Base-by-base conservation (phyloP, 176 grass and related monocot species). In the Chloris gayana region DNA sequence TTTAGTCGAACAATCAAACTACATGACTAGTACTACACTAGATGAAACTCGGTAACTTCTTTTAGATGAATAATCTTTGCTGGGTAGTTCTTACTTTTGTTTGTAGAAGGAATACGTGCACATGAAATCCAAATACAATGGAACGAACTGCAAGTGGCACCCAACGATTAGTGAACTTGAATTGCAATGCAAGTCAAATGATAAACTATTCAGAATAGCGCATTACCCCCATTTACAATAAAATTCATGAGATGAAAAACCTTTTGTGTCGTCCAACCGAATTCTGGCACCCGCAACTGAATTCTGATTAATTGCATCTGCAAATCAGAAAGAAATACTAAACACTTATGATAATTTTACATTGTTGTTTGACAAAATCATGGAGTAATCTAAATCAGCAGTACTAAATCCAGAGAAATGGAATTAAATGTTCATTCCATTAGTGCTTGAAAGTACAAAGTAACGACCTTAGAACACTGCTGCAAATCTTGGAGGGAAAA, bases 231-330 rank as follows among this genome's bases (percentile, higher is more conserved):
- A 60, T 97, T 91, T 72, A 94, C 89, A 69, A 94, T 86, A 72
- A 92, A 91, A 86, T 97, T 94, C 94, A 97, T 97, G 24, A 97
- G 87, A 90, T 97, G 94, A 74, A 97, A 97, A 73, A 97, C 87
- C 72, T 97, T 97, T 77, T 97, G 91, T 34, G 91, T 97, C 13
- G 91, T 97, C 91, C 94, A 97, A 86, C 89, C 91, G 86, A 85
- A 91, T 76, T 94, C 91, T 59, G 94, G 91, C 76, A 94, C 94
- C 63, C 91, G 73, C 67, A 69, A 42, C 69, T 97, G 91, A 78
- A 97, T 97, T 77, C 94, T 91, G 15, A 97, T 89, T 70, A 97
- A 69, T 84, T 97, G 94, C 83, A 97, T 72, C 94, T 97, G 85
- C 51, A 89, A 70, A 62, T 27, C 1, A 35, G 32, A 76, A 57